Evolutionary conservation across 108 stramenopile species (phyloP).

Genomic region (Seminavis robusta): DNA sequence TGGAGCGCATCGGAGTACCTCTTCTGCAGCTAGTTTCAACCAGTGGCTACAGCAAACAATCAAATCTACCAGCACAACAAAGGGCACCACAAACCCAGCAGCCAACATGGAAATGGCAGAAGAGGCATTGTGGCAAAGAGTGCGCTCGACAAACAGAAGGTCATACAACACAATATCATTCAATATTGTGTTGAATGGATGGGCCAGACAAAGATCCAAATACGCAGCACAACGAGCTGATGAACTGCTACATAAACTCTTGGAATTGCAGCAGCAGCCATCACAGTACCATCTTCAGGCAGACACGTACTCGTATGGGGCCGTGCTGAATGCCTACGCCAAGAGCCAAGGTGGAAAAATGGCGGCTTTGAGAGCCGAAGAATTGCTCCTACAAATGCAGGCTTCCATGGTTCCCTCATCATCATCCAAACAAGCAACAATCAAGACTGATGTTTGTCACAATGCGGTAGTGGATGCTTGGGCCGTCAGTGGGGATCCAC

Average conservation of each 20-base stretch:
- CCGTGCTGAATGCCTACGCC: slow-evolving; percentile 35
- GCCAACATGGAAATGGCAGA: too few species aligned
- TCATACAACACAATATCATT: slow-evolving; percentile 34
- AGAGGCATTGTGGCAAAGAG: too few species aligned
- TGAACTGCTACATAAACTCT: slow-evolving; percentile 15
- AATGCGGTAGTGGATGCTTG: slow-evolving; percentile 50
- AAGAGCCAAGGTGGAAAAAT: slow-evolving; percentile 16
- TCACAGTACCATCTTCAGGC: slow-evolving; percentile 5
- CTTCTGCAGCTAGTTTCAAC: too few species aligned
- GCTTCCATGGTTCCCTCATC: background rate
- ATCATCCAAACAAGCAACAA: background rate
- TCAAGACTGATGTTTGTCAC: slow-evolving; percentile 26
- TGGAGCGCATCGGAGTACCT: too few species aligned
- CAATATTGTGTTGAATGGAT: slow-evolving; percentile 32
- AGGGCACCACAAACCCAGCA: too few species aligned
- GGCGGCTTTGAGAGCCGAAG: slow-evolving; percentile 49
- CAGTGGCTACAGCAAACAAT: too few species aligned
- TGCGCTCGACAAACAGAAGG: too few species aligned
- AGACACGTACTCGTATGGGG: slow-evolving; percentile 27
- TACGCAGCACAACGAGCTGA: slow-evolving; percentile 25
- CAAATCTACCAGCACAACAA: too few species aligned
- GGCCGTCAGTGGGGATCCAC: slow-evolving; percentile 33
- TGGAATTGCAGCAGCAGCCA: background rate
- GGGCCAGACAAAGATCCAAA: slow-evolving; percentile 23
- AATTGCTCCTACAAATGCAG: slow-evolving; percentile 49